Base-by-base conservation (phyloP, 495 filamentous ascomycete genomes). In the Neurospora sp. region DNA sequence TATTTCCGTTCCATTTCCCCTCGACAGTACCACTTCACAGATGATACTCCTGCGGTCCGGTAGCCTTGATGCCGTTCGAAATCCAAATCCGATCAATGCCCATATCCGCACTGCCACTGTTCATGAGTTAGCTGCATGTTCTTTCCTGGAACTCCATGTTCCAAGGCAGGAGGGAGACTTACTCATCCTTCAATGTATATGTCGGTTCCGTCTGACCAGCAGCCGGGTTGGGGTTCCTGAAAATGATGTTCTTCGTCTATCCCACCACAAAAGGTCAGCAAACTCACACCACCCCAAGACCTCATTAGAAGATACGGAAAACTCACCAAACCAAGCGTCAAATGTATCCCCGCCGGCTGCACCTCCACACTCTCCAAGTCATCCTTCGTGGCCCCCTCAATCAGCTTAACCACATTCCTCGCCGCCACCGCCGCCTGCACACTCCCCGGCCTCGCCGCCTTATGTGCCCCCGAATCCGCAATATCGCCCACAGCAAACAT, bases 401-500 rank as follows among this genome's bases (percentile, higher is more conserved):
- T 85, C 78, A 88, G 59, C 6, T 79, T 75, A n/a, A 82, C 73
- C 9, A 91, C 87, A 71, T 91, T 91, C 73, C 81, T 82, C 7
- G 83, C 84, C 10, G 86, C 87, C n/a, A 89, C 82, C 3, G 81
- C 84, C 1, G 86, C 86, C 77, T 91, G 89, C 6, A 80, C 80
- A 0, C 81, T 72, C 5, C 86, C 85, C 1, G 89, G 86, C 39
- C 86, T 78, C 1, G 87, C 88, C 14, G 86, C 88, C 74, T 88
- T 90, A 69, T 86, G 78, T 3, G 85, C 84, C 4, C 85, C 85
- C 0, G 87, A 87, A 41, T 88, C 86, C 23, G 88, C 88, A 39
- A 90, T 86, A 76, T 91, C 89, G 3, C 89, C 89, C 11, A 89
- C 82, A 0, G 88, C 88, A 72, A 87, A 90, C 4, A 90, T 74